Base-by-base conservation (phyloP, 2,329 filamentous ascomycete species). In the Colletotrichum spinosum region DNA sequence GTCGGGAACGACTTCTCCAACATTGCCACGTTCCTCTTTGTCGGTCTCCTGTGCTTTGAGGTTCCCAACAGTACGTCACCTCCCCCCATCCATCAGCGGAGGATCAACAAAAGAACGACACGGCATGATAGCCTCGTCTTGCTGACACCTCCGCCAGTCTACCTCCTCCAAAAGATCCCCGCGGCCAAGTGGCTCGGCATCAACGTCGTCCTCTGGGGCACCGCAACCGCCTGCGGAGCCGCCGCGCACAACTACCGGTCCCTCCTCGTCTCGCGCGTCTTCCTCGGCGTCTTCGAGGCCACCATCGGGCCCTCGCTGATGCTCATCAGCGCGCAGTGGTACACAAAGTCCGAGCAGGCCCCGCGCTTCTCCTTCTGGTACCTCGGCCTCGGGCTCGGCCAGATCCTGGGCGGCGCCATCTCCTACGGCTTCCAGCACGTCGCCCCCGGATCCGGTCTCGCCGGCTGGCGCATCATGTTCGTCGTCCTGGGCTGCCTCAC, bases 351-450 rank as follows among this genome's bases (percentile, higher is more conserved):
- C 2, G 87, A 90, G 72, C 84, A 86, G 70, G 84, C 86, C 4
- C 84, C 85, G 8, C 81, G 87, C 8, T 87, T 88, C 72, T 84
- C 82, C 15, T 80, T 89, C 70, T 89, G 87, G 87, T 89, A 88
- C 71, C 79, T 82, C 39, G 86, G 87, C 8, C 78, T 89, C 11
- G 87, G 88, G 1, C 74, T 87, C 3, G 86, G 86, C 6, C 87
- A 89, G 74, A 86, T 81, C 17, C 54, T 80, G n/a, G 79, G 79
- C 3, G 79, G 78, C 12, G 67, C 79, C 39, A 72, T 83, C 45
- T 82, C 79, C 2, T 89, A 82, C 67, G 86, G 77, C 46, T 88
- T 87, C 72, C 86, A 88, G 71, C 75, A 80, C 70, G 79, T 86
- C n/a, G 80, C 77, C 55, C 79, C 70, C 9, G 60, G 72, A 10